These are phyloP conservation scores for Yamadazyma sp. DNA, from an alignment of 805 yeast species.

Conservation along the genomic window DNA sequence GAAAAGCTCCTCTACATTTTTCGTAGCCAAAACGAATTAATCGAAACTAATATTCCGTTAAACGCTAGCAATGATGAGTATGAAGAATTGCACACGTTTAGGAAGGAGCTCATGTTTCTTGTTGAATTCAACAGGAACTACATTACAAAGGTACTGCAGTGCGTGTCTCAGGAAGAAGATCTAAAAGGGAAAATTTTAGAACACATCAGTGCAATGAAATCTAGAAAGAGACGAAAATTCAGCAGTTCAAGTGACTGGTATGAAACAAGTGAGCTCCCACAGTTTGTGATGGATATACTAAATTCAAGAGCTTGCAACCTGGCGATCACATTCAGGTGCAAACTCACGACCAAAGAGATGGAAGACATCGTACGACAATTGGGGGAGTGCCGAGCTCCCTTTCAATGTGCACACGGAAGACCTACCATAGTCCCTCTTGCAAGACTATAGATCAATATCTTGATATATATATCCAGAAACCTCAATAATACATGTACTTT, in stretches of 20 bases:
- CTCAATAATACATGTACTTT: too few species aligned
- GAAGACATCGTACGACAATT: constrained; percentile 41
- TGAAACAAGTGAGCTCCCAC: constrained; percentile 43
- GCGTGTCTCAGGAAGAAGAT: neutral
- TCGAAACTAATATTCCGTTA: neutral
- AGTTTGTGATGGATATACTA: constrained; percentile 47
- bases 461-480: too few species aligned
- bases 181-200: constrained; percentile 3
- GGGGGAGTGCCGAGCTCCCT: constrained; percentile 55
- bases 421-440: constrained; percentile 61
- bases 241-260: neutral
- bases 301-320: constrained; percentile 66
- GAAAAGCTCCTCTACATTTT: constrained; percentile 49
- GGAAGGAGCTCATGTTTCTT: neutral
- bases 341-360: constrained; percentile 46
- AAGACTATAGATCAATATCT: neutral
- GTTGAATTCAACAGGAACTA: neutral
- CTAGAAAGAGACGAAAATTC: neutral
- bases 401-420: constrained; percentile 85
- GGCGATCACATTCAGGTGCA: constrained; percentile 72
- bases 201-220: neutral
- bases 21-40: constrained; percentile 16
- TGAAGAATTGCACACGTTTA: neutral
- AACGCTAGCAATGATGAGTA: neutral
- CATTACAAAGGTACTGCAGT: neutral